Evolutionary conservation across 1,284 basidiomycete species (phyloP), one percentile per base, ranked within the genome.

Genomic region (Inonotus hispidus): DNA sequence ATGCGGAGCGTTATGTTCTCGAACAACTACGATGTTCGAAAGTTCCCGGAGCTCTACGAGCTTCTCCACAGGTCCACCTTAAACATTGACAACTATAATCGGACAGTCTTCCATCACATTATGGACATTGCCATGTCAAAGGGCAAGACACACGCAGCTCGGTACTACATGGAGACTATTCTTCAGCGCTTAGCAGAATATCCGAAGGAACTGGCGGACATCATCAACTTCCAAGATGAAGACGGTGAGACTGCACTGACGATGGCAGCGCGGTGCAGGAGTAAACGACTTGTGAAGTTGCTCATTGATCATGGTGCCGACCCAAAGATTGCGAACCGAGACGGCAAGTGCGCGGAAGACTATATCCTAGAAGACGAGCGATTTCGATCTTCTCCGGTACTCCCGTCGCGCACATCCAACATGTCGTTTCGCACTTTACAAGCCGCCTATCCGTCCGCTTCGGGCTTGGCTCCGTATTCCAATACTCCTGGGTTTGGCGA

Each of bases 1-100:
- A 99, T 99, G 97, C 92, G 97, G 23, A 92, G 90, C 66, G 97
- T 98, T 70, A 99, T 99, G 97, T 99, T 99, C 73, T 93, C 94
- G 63, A 99, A 99, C 77, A 99, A 99, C 74, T 99, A 99, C 72
- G 97, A 99, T 74, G 89, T 99, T 58, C 92, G 97, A 69, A 99
- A 99, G 74, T 99, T 99, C 70, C 94, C 95, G 1, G 96, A 99
- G 72, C 79, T 99, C 21, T 99, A 98, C 74, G 96, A 99, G 72
- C 84, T 98, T 6, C 77, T 99, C 25, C 96, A 99, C 71, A 90
- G 95, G 16, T 97, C 95, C 23, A 98, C 96, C 0, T 88, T 99
- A 68, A 99, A 99, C 74, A 99, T 99, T 73, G 97, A 99, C 79
- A 92, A 96, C 71, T 91, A 89, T 72, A 98, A 99, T 72, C 92